phyloP scores from a whole-genome alignment of 139 green algal genomes.

The Closterium sp. region DNA sequence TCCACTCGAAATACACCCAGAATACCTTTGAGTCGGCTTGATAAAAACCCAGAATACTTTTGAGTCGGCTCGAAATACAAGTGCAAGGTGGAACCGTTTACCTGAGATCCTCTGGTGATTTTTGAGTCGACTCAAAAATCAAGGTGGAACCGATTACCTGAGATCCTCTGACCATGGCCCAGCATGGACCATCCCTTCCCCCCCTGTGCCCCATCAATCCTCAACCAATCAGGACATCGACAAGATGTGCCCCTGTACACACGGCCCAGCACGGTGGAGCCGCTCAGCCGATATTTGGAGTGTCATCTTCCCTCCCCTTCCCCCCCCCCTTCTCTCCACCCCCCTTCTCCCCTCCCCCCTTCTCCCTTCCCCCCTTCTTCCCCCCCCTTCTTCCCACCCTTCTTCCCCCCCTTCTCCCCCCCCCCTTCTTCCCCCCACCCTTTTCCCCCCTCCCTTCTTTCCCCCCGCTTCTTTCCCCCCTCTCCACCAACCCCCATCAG shows the following conservation, averaged over 20 bases:
- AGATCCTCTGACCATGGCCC: too few relatives aligned
- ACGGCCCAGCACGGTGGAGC: conserved; percentile 65
- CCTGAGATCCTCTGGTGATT: too few relatives aligned
- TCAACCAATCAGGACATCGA: conserved; percentile 56
- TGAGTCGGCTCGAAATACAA: too few relatives aligned
- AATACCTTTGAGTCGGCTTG: too few relatives aligned
- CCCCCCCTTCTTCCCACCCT: background rate
- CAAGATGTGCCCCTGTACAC: too few relatives aligned
- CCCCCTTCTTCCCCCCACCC: background rate
- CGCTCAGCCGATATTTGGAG: conserved; percentile 58
- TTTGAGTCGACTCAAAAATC: too few relatives aligned
- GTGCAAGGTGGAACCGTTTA: conserved; percentile 72
- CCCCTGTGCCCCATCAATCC: background rate
- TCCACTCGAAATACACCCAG: conserved; percentile 53
- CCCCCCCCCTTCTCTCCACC: too few relatives aligned
- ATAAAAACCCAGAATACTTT: too few relatives aligned
- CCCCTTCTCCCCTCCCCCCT: too few relatives aligned
- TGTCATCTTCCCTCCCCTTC: conserved; percentile 10
- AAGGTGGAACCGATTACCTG: too few relatives aligned
- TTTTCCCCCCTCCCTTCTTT: background rate
- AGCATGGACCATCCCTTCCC: too few relatives aligned
- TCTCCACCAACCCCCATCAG: background rate
- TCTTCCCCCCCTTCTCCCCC: background rate
- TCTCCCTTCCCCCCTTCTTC: too few relatives aligned
- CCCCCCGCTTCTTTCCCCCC: background rate